phyloP scores from a whole-genome alignment of 352 stramenopile genomes.

The Pythium guiyangense region DNA sequence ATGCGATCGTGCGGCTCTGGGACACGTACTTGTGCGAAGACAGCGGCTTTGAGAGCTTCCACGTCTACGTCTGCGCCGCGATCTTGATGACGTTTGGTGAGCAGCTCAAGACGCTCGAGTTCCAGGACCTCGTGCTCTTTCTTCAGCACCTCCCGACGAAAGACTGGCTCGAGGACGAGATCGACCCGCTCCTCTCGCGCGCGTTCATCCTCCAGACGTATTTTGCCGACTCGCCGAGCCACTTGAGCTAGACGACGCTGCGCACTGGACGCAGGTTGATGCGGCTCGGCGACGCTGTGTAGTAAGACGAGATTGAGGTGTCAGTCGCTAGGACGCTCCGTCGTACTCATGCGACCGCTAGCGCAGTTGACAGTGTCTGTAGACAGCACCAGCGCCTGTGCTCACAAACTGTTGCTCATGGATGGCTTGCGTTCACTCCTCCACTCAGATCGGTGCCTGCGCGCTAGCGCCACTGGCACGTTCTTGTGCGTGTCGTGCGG shows the following conservation, averaged over 20 bases:
- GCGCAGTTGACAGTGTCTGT: too few relatives aligned
- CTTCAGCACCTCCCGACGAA: conserved; percentile 96
- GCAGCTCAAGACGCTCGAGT: conserved; percentile 94
- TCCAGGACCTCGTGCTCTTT: conserved; percentile 97
- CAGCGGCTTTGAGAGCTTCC: conserved; percentile 98
- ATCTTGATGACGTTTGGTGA: conserved; percentile 97
- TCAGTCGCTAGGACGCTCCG: too few relatives aligned
- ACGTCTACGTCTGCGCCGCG: conserved; percentile 98
- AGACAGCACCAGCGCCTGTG: too few relatives aligned
- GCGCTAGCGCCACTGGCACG: too few relatives aligned
- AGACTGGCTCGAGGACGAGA: conserved; percentile 96
- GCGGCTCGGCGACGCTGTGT: too few relatives aligned
- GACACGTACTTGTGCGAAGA: conserved; percentile 99
- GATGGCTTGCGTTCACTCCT: too few relatives aligned
- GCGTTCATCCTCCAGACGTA: conserved; percentile 94
- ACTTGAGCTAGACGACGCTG: conserved; percentile 64
- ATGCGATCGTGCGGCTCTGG: conserved; percentile 96
- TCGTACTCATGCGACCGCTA: too few relatives aligned
- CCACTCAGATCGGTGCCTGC: too few relatives aligned
- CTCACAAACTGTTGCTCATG: too few relatives aligned
- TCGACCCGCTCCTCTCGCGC: conserved; percentile 97
- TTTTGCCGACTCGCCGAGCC: conserved; percentile 82
- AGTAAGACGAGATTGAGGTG: too few relatives aligned
- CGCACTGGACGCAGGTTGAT: too few relatives aligned
- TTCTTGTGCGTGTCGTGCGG: too few relatives aligned